phyloP scores from a whole-genome alignment of 257 asterid genomes.

The Plantago elongata region DNA sequence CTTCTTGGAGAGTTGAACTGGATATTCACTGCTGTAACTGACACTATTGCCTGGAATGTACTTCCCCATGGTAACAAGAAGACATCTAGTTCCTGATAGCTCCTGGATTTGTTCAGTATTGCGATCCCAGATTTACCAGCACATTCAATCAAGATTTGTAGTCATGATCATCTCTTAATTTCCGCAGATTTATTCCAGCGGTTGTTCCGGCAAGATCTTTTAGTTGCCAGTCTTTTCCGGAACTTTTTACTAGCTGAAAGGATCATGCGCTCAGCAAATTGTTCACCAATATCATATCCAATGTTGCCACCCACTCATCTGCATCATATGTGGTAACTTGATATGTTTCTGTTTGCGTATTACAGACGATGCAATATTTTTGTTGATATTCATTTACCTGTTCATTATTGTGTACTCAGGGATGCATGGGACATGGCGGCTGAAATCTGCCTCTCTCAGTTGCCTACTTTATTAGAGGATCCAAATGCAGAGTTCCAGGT shows the following conservation, averaged over 20 bases:
- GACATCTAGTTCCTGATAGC: slow-evolving; percentile 16
- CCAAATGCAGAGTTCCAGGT: slow-evolving; percentile 98
- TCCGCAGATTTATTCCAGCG: slow-evolving; percentile 85
- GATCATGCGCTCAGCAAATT: slow-evolving; percentile 97
- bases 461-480: slow-evolving; percentile 80
- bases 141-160: slow-evolving; percentile 14
- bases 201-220: slow-evolving; percentile 94
- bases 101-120: background rate
- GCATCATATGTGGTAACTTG: slow-evolving; percentile 95
- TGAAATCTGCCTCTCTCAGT: slow-evolving; percentile 98
- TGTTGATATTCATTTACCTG: slow-evolving; percentile 20
- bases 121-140: slow-evolving; percentile 6
- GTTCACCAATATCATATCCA: slow-evolving; percentile 94
- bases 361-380: background rate
- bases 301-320: slow-evolving; percentile 94
- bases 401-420: slow-evolving; percentile 38
- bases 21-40: slow-evolving; percentile 98
- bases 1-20: slow-evolving; percentile 99
- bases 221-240: slow-evolving; percentile 95
- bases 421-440: slow-evolving; percentile 99
- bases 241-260: slow-evolving; percentile 97
- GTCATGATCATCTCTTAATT: slow-evolving; percentile 23
- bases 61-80: slow-evolving; percentile 85
- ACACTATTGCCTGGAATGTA: slow-evolving; percentile 99
- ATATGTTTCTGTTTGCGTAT: slow-evolving; percentile 1